phyloP scores from a whole-genome alignment of 169 alveolate species.

The Theileria luwenshuni region DNA sequence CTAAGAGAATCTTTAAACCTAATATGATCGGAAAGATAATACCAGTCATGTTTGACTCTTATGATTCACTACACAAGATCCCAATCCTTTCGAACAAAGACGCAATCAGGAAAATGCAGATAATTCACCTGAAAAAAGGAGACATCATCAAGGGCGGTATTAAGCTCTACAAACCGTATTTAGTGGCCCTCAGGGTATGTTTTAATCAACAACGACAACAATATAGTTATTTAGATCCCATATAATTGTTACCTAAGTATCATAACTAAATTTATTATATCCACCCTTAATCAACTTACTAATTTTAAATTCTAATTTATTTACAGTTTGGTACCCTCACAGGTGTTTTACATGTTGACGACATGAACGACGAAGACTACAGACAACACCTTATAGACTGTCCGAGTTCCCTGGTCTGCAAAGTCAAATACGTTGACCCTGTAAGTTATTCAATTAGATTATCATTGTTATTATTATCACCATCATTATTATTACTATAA shows the following conservation, averaged over 20 bases:
- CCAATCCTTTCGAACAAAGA: conserved; percentile 47
- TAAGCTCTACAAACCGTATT: conserved; percentile 34
- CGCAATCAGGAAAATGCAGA: conserved; percentile 35
- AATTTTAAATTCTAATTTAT: conserved; percentile 16
- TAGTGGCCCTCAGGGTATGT: conserved; percentile 4
- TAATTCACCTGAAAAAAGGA: conserved; percentile 42
- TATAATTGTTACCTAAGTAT: neutral
- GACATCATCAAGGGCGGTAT: conserved; percentile 34
- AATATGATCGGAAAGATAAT: conserved; percentile 51
- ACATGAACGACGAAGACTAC: conserved; percentile 41
- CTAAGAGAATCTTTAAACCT: neutral
- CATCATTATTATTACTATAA: too few relatives aligned
- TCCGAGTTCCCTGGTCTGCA: conserved; percentile 1
- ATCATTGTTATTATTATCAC: too few relatives aligned
- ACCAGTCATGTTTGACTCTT: conserved; percentile 38
- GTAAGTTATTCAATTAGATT: conserved; percentile 4
- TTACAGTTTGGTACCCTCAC: conserved; percentile 33
- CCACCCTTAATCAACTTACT: too few relatives aligned
- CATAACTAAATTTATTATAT: too few relatives aligned
- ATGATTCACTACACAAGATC: conserved; percentile 1
- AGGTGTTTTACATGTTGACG: conserved; percentile 35
- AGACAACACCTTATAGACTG: conserved; percentile 35
- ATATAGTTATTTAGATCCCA: too few relatives aligned
- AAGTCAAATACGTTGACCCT: conserved; percentile 16
- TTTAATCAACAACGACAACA: neutral